Percentiles rank a stretch among this genome's conserved stretches.
These are phyloP conservation scores for Comarum palustre DNA, from an alignment of 306 rosid genomes.

Conservation along the genomic window DNA sequence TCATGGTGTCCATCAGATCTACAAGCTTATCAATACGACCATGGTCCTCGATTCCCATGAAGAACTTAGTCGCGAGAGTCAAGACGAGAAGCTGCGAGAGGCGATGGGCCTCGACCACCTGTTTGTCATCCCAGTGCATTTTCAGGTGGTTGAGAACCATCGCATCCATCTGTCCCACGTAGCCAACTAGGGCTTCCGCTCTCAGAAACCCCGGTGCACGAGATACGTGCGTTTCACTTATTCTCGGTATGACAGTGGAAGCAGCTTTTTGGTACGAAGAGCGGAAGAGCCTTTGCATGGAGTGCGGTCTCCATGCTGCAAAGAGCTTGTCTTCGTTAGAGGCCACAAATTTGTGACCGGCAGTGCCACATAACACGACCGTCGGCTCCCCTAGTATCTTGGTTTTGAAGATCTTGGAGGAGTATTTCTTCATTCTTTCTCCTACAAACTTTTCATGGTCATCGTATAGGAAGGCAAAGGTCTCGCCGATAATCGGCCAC, in stretches of 20 bases:
- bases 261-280: background rate
- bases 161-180: background rate
- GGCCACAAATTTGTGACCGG: background rate
- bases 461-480: background rate
- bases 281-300: background rate
- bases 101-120: background rate
- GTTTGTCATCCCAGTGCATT: background rate
- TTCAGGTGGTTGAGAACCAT: conserved; percentile 1
- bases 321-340: background rate
- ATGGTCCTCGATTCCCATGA: background rate
- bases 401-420: conserved; percentile 2
- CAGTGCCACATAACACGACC: conserved; percentile 1
- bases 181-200: background rate
- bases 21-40: background rate
- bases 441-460: background rate
- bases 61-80: background rate
- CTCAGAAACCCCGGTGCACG: background rate
- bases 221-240: background rate
- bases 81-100: background rate
- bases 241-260: background rate
- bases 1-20: background rate
- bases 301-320: background rate
- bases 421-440: background rate
- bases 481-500: conserved; percentile 1
- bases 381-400: background rate